Base-by-base conservation (phyloP, 768 basidiomycete species). In the Russula brevipes region DNA sequence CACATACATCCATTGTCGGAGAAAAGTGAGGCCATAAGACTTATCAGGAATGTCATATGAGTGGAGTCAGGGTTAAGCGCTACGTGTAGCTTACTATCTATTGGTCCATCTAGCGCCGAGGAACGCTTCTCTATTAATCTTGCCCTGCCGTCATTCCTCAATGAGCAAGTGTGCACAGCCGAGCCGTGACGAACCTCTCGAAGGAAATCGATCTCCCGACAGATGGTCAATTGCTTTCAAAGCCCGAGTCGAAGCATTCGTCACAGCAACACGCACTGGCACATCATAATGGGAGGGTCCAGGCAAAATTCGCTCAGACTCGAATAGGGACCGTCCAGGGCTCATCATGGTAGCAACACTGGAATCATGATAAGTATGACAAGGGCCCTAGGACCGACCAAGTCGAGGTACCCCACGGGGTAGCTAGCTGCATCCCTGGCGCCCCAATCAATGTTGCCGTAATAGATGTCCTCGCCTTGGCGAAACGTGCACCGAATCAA, bases 21-120 rank as follows among this genome's bases (percentile, higher is more conserved):
- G 39, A 47, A 52, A 59, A 35, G 31, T 11, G 10, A 44, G 50
- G 33, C n/a, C 42, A 0, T 44, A 39, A 10, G 39, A 50, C 57
- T 51, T 17, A 59, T 59, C 58, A 24, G 58, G 58, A 33, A 59
- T 52, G 49, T 42, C 41, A 19, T 39, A 55, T 44, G 14, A 42
- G 31, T 33, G 39, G 16, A 42, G 42, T 30, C 41, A n/a, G 54
- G 16, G 30, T 33, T 10, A 17, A 30, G 19, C 7, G 17, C 51
- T 59, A 59, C 49, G 58, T 51, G 41, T 35, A 9, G 10, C 54
- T 56, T n/a, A 8, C 30, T 42, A 16, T 31, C 54, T 11, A 50
- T 12, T 51, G 49, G 50, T 24, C 49, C 38, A 9, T 50, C 41
- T n/a, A 50, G 36, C 45, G 49, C 41, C 35, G 47, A 50, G 33